Base-by-base conservation (phyloP, 306 rosid genomes). In the Corylus americana region DNA sequence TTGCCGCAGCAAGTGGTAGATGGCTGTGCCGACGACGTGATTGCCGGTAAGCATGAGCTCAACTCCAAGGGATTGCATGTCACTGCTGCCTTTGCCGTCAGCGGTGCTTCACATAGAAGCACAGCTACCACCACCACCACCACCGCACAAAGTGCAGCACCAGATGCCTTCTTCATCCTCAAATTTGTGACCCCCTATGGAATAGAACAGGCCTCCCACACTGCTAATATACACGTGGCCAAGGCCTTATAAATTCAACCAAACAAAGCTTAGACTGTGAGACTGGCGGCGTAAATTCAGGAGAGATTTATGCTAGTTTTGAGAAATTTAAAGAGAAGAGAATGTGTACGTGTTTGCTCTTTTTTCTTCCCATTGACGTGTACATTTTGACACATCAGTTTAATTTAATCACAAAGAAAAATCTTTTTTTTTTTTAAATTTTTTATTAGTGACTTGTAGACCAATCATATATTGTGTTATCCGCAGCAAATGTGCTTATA, bases 1-100 rank as follows among this genome's bases (percentile, higher is more conserved):
- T 82, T 90, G 68, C 79, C 73, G 70, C 97, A 92, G 71, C 97
- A 92, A 0, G 20, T 2, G 5, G 31, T 74, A 0, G 92, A 78
- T 0, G 93, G 97, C 1, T 77, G 76, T 2, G 84, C 42, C 4
- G 84, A 25, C 0, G 77, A 55, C 2, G 66, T 70, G 10, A 91
- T 86, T 7, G 93, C 81, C 9, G 66, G 29, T 0, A 78, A 6
- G 73, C 96, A 91, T 0, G 92, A 79, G 75, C 82, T 66, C 55
- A 91, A 11, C 80, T 83, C 79, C 54, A 49, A 3, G 0, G 86
- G 86, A 51, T 18, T 86, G 71, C 96, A 91, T 0, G 81, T 86
- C 84, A 83, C 87, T 0, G 80, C 91, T n/a, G n/a, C n/a, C 77
- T 87, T 85, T 18, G 42, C 53, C 55, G 0, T 17, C 0, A 55